These are phyloP conservation scores for Sugiyamaella floridensis DNA, from an alignment of 805 yeast genomes.

Conservation along the genomic window DNA sequence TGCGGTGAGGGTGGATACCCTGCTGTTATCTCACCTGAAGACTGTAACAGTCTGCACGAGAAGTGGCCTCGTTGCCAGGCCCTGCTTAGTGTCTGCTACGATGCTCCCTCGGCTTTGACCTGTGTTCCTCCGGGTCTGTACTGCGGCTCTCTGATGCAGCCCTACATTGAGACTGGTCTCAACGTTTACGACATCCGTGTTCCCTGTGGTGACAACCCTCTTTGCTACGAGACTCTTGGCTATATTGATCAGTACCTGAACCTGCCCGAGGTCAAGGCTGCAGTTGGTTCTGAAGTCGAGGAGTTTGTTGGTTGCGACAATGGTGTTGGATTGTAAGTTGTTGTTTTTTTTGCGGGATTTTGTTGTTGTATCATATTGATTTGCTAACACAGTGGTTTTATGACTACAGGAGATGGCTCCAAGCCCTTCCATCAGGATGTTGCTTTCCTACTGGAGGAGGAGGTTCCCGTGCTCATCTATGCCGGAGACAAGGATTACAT, in stretches of 20 bases:
- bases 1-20: constrained; percentile 88
- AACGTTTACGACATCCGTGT: constrained; percentile 83
- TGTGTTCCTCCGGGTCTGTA: constrained; percentile 87
- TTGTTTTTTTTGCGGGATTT: background rate
- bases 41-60: constrained; percentile 61
- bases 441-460: constrained; percentile 53
- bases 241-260: constrained; percentile 73
- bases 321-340: constrained; percentile 38
- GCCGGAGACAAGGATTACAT: constrained; percentile 88
- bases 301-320: constrained; percentile 68
- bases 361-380: background rate
- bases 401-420: constrained; percentile 75
- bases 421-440: constrained; percentile 74
- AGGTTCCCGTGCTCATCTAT: constrained; percentile 66
- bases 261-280: constrained; percentile 60
- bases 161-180: constrained; percentile 71
- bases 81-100: constrained; percentile 68
- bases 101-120: constrained; percentile 59
- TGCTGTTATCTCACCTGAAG: constrained; percentile 65
- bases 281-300: constrained; percentile 82
- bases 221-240: constrained; percentile 70
- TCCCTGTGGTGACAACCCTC: constrained; percentile 39
- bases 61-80: constrained; percentile 66
- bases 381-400: constrained; percentile 27
- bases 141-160: constrained; percentile 76